Percentiles rank a stretch among this genome's conserved stretches.
Evolutionary conservation across 441 rosid species (phyloP).

Genomic region (Erodium moschatum): DNA sequence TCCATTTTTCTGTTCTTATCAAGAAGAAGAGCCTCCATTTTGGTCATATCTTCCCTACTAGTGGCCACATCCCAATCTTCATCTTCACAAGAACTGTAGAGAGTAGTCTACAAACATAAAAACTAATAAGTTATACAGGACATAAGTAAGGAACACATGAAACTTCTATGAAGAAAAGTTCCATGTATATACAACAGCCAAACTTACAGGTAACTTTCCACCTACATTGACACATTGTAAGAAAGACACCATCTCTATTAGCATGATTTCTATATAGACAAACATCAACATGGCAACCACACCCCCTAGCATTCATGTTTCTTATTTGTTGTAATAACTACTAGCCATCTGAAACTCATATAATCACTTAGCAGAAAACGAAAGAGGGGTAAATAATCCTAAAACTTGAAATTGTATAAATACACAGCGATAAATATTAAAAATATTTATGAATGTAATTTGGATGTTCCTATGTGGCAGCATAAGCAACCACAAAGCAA

Average conservation of each 20-base stretch:
- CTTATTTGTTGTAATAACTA: neutral
- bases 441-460: neutral
- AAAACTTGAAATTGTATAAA: neutral
- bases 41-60: conserved; percentile 91
- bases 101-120: conserved; percentile 63
- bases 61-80: conserved; percentile 99
- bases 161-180: neutral
- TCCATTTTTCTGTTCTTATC: conserved; percentile 98
- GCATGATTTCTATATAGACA: neutral
- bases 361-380: neutral
- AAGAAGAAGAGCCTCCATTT: conserved; percentile 96
- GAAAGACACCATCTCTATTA: neutral
- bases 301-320: neutral
- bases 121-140: neutral
- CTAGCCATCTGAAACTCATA: neutral
- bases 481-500: conserved; percentile 9
- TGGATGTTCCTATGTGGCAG: neutral
- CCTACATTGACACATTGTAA: neutral
- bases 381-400: neutral
- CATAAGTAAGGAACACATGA: neutral
- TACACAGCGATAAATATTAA: neutral
- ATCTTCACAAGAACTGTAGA: conserved; percentile 95
- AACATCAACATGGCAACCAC: neutral
- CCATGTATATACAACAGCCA: neutral
- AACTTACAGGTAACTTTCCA: neutral